A percentile compares a stretch with the other conserved stretches of the same genome.
phyloP scores from a whole-genome alignment of 805 yeast species.

The Saccharomycopsis sp. region DNA sequence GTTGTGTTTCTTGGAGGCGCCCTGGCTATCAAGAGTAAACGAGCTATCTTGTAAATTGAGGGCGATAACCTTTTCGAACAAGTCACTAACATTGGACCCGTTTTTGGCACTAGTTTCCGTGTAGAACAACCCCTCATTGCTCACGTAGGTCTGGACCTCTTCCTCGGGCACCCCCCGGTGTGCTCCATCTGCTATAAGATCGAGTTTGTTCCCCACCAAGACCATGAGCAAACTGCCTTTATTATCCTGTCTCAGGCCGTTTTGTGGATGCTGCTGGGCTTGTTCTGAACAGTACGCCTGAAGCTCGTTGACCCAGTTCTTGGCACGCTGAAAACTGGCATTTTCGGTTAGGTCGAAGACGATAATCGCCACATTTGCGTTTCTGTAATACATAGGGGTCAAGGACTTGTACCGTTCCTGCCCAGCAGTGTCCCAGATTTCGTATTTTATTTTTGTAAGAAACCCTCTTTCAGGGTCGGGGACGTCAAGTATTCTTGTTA shows the following conservation, averaged over 20 bases:
- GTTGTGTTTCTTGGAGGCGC: not conserved
- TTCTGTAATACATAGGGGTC: slow-evolving; percentile 80
- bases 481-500: slow-evolving; percentile 62
- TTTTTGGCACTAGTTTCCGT: slow-evolving; percentile 65
- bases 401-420: slow-evolving; percentile 79
- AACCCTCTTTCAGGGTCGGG: slow-evolving; percentile 23
- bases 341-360: slow-evolving; percentile 76
- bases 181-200: slow-evolving; percentile 35
- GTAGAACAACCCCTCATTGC: slow-evolving; percentile 43
- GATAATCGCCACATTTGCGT: slow-evolving; percentile 77
- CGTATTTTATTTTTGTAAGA: slow-evolving; percentile 41
- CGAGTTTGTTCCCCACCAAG: slow-evolving; percentile 81
- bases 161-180: slow-evolving; percentile 37
- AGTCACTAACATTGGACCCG: slow-evolving; percentile 50
- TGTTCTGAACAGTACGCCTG: slow-evolving; percentile 58
- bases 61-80: slow-evolving; percentile 36
- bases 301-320: slow-evolving; percentile 87
- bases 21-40: slow-evolving; percentile 29
- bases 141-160: slow-evolving; percentile 36
- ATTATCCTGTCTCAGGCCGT: slow-evolving; percentile 21
- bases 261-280: not conserved
- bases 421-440: slow-evolving; percentile 96
- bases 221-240: slow-evolving; percentile 58
- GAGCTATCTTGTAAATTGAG: slow-evolving; percentile 29
- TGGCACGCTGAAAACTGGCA: slow-evolving; percentile 70